Evolutionary conservation across 225 moss, liverwort and hornwort genomes (phyloP).

Genomic region (Polytrichum commune): DNA sequence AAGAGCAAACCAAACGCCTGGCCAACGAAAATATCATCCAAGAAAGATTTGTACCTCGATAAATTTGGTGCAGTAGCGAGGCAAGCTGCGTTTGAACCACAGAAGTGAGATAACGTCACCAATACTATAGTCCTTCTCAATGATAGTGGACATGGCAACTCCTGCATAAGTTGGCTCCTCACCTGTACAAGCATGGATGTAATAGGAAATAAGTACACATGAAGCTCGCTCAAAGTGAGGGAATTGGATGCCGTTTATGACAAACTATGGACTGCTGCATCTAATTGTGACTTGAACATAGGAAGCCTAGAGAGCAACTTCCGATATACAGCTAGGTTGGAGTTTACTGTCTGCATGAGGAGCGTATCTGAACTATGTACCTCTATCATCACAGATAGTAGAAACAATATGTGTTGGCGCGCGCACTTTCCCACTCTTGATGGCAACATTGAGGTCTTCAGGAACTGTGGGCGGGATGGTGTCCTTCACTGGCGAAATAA

Average conservation of each 20-base stretch:
- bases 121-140: conserved; percentile 72
- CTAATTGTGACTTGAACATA: too few species aligned
- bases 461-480: conserved; percentile 68
- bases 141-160: conserved; percentile 85
- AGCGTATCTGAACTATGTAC: conserved; percentile 11
- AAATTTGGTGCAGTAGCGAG: conserved; percentile 86
- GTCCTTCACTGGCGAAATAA: conserved; percentile 50
- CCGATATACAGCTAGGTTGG: too few species aligned
- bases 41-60: conserved; percentile 46
- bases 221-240: neutral
- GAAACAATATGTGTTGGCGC: conserved; percentile 94
- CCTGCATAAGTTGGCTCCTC: conserved; percentile 95
- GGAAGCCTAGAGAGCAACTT: too few species aligned
- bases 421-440: conserved; percentile 84
- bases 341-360: too few species aligned
- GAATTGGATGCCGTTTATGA: too few species aligned
- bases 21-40: neutral
- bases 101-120: conserved; percentile 92
- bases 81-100: conserved; percentile 91
- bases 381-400: conserved; percentile 94
- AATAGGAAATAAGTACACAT: neutral
- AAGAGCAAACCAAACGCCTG: too few species aligned
- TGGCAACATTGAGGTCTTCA: conserved; percentile 79
- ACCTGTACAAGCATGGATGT: conserved; percentile 23
- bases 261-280: too few species aligned